Evolutionary conservation across 768 basidiomycete species (phyloP), one percentile per base, ranked within the genome.

Genomic region (Mycena sanguinolenta): DNA sequence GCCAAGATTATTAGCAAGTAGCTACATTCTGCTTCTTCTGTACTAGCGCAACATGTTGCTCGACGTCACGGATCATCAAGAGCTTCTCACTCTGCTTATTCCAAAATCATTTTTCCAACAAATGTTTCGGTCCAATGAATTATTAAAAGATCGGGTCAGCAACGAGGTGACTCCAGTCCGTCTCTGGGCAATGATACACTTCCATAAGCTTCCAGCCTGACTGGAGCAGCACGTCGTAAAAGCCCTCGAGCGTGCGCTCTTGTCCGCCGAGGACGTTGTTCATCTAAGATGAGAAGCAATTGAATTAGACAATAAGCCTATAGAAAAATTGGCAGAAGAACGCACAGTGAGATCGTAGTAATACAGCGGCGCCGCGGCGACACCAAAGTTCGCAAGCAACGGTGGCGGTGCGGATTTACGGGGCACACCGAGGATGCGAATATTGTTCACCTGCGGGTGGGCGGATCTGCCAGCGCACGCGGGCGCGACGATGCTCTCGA

Each of bases 391-490:
- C 32, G 32, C 6, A 4, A 34, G 32, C 6, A 34, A 10, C 32
- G 32, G 32, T 10, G 32, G 6, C 6, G 62, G 16, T 14, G 58
- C 63, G 21, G 50, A 6, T 8, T 19, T 28, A 27, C 54, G 61
- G 3, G 34, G 27, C 13, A 77, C 78, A 2, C 55, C 32, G 28
- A 46, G 27, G 27, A 60, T 49, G 0, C 75, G 44, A 0, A 58
- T 61, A n/a, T 12, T 6, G 53, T 32, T 49, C 0, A 38, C 44
- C 4, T 58, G 12, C 3, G 64, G 30, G 36, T 38, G n/a, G 17
- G 36, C 10, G 23, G 44, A 49, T 21, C 12, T 23, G 14, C 52
- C 39, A 9, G 19, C 9, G 39, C 38, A 55, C 3, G 53, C 63
- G 13, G 44, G n/a, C 1, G 21, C 44, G 1, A 19, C 21, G n/a